These are phyloP conservation scores for Linnemannia exigua DNA, from an alignment of 192 early-diverging fungal genomes.

Conservation along the genomic window DNA sequence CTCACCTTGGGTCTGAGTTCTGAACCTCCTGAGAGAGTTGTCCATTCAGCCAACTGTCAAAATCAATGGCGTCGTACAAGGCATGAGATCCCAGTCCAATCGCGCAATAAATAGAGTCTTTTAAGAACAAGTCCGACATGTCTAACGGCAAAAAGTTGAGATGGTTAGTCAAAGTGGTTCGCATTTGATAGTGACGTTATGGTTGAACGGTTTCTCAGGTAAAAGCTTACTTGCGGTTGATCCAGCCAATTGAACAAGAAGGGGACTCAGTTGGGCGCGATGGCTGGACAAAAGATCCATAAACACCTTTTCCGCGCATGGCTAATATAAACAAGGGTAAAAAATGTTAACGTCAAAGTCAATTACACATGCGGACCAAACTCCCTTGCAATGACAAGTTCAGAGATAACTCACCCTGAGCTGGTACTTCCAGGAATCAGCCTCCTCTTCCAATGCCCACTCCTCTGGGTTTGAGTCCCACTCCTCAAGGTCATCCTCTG, in stretches of 20 bases:
- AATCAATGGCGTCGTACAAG: conserved; percentile 85
- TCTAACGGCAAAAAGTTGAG: conserved; percentile 10
- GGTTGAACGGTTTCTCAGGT: not conserved
- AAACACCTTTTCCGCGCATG: conserved; percentile 87
- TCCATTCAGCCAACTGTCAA: conserved; percentile 81
- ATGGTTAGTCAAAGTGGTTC: not conserved
- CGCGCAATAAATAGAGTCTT: conserved; percentile 84
- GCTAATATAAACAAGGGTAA: conserved; percentile 50
- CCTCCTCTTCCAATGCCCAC: conserved; percentile 84
- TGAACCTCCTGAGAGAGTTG: conserved; percentile 70
- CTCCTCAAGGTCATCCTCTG: conserved; percentile 74
- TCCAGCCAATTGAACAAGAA: conserved; percentile 73
- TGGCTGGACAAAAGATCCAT: conserved; percentile 82
- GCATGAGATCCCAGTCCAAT: conserved; percentile 86
- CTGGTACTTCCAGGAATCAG: conserved; percentile 90
- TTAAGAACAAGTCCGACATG: conserved; percentile 68
- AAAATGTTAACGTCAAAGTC: not conserved
- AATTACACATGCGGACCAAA: not conserved
- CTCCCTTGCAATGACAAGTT: not conserved
- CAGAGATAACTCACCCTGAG: conserved; percentile 65
- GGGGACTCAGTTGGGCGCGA: conserved; percentile 69
- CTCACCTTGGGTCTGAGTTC: conserved; percentile 65
- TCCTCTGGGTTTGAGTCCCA: conserved; percentile 93
- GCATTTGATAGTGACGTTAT: conserved; percentile 15
- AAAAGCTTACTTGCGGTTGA: conserved; percentile 64